These are phyloP conservation scores for Naganishia kalamii DNA, from an alignment of 768 basidiomycete species.

Conservation along the genomic window DNA sequence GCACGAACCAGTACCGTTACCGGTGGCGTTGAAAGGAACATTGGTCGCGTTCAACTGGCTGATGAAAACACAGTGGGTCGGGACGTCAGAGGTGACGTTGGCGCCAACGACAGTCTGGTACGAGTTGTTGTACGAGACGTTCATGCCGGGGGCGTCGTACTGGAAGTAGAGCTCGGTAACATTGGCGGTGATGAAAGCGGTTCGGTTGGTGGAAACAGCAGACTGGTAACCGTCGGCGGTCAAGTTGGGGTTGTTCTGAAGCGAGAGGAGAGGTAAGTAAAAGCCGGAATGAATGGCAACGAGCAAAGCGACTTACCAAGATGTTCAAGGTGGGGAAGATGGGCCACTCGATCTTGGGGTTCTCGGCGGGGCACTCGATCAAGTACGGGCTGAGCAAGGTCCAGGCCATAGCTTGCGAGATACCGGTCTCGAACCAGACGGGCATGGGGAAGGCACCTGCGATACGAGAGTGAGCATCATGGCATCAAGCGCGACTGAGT, in stretches of 20 bases:
- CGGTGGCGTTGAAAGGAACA: conserved; percentile 52
- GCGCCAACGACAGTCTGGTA: conserved; percentile 53
- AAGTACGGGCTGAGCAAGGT: conserved; percentile 23
- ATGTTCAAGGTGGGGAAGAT: conserved; percentile 58
- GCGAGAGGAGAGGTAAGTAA: conserved; percentile 43
- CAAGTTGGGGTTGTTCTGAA: conserved; percentile 47
- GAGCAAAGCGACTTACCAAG: conserved; percentile 44
- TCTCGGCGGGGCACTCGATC: conserved; percentile 53
- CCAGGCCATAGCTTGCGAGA: conserved; percentile 57
- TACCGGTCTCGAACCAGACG: conserved; percentile 53
- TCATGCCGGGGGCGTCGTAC: conserved; percentile 58
- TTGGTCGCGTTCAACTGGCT: conserved; percentile 60
- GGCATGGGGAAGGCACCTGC: conserved; percentile 54
- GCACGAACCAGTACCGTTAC: conserved; percentile 50
- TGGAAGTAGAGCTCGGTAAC: conserved; percentile 52
- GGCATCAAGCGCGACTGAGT: background rate
- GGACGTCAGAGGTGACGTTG: conserved; percentile 48
- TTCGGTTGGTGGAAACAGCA: conserved; percentile 56
- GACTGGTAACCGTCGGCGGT: conserved; percentile 45
- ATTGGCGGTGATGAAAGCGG: conserved; percentile 51
- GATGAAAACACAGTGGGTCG: conserved; percentile 58
- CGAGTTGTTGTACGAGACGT: conserved; percentile 52
- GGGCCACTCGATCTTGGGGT: conserved; percentile 54
- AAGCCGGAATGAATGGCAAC: background rate
- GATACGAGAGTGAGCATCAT: conserved; percentile 28